Evolutionary conservation across 306 rosid species (phyloP), one percentile per base, ranked within the genome.

Genomic region (Gleditsia sinensis): DNA sequence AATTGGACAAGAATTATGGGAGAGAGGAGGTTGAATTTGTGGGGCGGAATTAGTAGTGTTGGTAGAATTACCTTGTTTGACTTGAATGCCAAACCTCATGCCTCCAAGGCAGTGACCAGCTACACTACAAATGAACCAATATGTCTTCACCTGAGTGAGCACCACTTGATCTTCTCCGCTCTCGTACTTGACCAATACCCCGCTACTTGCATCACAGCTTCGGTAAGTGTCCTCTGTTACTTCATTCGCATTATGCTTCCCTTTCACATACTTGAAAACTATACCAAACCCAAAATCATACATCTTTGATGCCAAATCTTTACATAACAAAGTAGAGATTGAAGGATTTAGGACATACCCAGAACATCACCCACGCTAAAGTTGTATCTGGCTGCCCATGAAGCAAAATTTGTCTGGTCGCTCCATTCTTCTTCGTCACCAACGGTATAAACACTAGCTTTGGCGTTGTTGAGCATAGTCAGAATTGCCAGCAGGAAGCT

Each of bases 51-150:
- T 49, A 43, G 51, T 7, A 39, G 9, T 2, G 55, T 9, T 6
- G 53, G 24, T 51, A 39, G 3, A 11, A 51, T 59, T 80, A n/a
- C n/a, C n/a, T 45, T 34, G 11, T 21, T 53, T 72, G 0, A 72
- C 82, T 67, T 59, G 20, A 60, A 82, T 67, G n/a, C 82, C 79
- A 82, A 82, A 82, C 28, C 85, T 77, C 85, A 82, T 82, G 20
- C 85, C 85, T n/a, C 85, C 82, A 72, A 72, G 79, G 50, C 85
- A 82, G 36, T 82, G 85, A 0, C 85, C 85, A 17, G 54, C 64
- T n/a, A 82, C 23, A 49, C 77, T 77, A 68, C 85, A 82, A 67
- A 82, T 72, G 76, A 82, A 82, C 79, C 82, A 82, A 67, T 82
- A 77, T 59, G 4, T 72, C 69, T 67, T 82, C 14, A 68, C 63